A percentile compares a stretch with the other conserved stretches of the same genome.
Evolutionary conservation across 2,329 filamentous ascomycete species (phyloP).

Genomic region (Colletotrichum euphorbiae): DNA sequence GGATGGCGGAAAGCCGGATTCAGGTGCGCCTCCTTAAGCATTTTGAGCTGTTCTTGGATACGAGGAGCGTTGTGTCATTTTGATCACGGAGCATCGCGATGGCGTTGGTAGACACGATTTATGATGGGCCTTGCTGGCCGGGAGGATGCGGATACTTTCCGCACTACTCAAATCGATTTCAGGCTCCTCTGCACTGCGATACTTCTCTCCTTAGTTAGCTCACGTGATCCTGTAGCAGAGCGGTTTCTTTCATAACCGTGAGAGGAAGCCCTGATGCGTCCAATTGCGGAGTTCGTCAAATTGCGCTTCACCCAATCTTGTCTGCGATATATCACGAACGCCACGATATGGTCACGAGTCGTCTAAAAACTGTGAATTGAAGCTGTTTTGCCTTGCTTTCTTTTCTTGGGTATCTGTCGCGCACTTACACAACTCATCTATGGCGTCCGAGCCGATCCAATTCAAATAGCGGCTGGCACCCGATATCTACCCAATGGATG

Average conservation of each 20-base stretch:
- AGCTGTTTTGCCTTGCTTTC: neutral
- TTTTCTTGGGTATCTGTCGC: neutral
- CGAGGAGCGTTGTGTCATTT: neutral
- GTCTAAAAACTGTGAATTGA: neutral
- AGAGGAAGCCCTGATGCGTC: no score
- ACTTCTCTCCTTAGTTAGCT: no score
- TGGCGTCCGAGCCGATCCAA: neutral
- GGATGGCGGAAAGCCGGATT: slow-evolving; percentile 38
- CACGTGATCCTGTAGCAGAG: no score
- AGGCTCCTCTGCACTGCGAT: neutral
- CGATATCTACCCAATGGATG: slow-evolving; percentile 1
- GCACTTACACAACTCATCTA: slow-evolving; percentile 1
- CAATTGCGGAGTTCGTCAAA: no score
- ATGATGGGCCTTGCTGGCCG: slow-evolving; percentile 7
- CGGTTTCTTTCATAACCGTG: no score
- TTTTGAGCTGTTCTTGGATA: neutral
- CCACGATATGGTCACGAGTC: no score
- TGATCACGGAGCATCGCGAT: slow-evolving; percentile 15
- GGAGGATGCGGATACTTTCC: neutral
- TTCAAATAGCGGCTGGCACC: neutral
- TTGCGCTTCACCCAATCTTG: no score
- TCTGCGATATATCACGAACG: no score
- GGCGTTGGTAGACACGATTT: slow-evolving; percentile 21
- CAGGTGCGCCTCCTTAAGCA: slow-evolving; percentile 28
- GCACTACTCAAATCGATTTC: neutral